These are phyloP conservation scores for Parathielavia hyrcaniae DNA, from an alignment of 495 filamentous ascomycete species.

Conservation along the genomic window DNA sequence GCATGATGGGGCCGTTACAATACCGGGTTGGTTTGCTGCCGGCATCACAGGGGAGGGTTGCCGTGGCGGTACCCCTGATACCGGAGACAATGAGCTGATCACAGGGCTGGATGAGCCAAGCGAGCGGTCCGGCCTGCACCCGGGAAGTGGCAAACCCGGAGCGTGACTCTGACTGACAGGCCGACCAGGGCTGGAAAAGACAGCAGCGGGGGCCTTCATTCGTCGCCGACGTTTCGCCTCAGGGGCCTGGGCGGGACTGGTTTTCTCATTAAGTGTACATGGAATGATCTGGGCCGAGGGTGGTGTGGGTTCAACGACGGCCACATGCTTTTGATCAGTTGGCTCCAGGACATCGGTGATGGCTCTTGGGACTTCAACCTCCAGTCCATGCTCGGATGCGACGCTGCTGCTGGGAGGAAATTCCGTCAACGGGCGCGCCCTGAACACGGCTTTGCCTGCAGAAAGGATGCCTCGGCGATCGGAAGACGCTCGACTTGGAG, in stretches of 20 bases:
- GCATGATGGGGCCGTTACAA: slow-evolving; percentile 1
- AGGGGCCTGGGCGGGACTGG: neutral
- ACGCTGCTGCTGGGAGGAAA: slow-evolving; percentile 34
- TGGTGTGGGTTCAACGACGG: slow-evolving; percentile 29
- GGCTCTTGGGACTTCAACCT: slow-evolving; percentile 47
- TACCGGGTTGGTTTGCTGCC: neutral
- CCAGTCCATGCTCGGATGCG: slow-evolving; percentile 48
- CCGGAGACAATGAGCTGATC: neutral
- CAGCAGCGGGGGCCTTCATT: slow-evolving; percentile 11
- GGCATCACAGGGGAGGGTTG: neutral
- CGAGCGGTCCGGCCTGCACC: neutral
- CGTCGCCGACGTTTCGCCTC: slow-evolving; percentile 15
- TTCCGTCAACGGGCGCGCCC: neutral
- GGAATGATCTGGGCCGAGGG: slow-evolving; percentile 42
- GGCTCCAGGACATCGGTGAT: slow-evolving; percentile 33
- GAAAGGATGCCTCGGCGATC: neutral
- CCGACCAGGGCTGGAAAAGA: slow-evolving; percentile 6
- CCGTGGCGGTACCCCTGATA: too few relatives aligned
- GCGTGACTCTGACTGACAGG: neutral
- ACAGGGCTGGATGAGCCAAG: neutral
- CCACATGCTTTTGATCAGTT: slow-evolving; percentile 18
- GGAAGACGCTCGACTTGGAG: neutral
- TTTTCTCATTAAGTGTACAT: slow-evolving; percentile 20
- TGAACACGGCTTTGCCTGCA: neutral
- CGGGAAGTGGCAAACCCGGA: neutral